Evolutionary conservation across 2,329 filamentous ascomycete genomes (phyloP).

Genomic region (Ophiocordyceps camponoti-saundersi): DNA sequence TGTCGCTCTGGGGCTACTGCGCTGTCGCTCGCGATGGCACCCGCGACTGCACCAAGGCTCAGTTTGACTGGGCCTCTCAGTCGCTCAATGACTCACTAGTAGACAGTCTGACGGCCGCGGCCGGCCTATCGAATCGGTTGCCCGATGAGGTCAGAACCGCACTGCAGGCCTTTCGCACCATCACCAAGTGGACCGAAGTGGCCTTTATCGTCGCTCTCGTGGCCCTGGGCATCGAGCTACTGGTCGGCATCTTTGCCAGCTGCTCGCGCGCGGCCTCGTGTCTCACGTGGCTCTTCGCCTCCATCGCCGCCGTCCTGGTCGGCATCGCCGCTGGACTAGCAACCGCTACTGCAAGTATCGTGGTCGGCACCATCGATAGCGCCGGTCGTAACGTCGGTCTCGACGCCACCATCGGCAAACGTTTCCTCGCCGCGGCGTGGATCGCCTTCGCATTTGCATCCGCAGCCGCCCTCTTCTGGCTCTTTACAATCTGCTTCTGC

Average conservation of each 20-base stretch:
- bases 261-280: slow-evolving; percentile 72
- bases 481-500: slow-evolving; percentile 84
- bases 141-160: slow-evolving; percentile 49
- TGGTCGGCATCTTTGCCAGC: slow-evolving; percentile 67
- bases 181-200: slow-evolving; percentile 70
- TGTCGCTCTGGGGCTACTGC: slow-evolving; percentile 84
- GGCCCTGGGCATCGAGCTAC: slow-evolving; percentile 51
- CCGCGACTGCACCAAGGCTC: slow-evolving; percentile 50
- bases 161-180: slow-evolving; percentile 55
- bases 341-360: slow-evolving; percentile 54
- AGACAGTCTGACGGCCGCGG: slow-evolving; percentile 30
- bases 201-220: slow-evolving; percentile 61
- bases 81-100: slow-evolving; percentile 46
- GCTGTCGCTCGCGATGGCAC: slow-evolving; percentile 33
- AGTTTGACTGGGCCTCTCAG: slow-evolving; percentile 63
- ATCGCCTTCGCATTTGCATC: slow-evolving; percentile 63
- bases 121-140: slow-evolving; percentile 41
- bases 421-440: slow-evolving; percentile 61
- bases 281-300: slow-evolving; percentile 60
- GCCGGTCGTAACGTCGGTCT: slow-evolving; percentile 58
- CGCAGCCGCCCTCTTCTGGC: slow-evolving; percentile 72
- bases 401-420: slow-evolving; percentile 44
- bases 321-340: slow-evolving; percentile 54
- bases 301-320: slow-evolving; percentile 35
- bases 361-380: slow-evolving; percentile 35